Evolutionary conservation across 169 alveolate genomes (phyloP).

Genomic region (Besnoitia besnoiti): DNA sequence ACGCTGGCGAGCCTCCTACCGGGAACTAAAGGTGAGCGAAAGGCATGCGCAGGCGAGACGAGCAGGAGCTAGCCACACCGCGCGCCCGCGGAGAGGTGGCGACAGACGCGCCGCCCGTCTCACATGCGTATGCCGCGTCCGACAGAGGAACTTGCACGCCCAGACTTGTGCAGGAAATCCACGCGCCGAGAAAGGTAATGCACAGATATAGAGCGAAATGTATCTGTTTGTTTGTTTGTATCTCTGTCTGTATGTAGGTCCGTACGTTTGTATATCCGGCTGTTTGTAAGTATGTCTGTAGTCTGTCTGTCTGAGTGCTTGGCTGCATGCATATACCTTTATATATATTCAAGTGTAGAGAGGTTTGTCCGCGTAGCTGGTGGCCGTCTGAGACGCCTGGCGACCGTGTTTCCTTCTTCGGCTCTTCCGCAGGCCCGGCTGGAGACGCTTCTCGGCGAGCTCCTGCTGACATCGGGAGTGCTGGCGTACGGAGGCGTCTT

Average conservation of each 20-base stretch:
- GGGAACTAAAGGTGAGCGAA: constrained; percentile 80
- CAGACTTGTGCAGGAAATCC: too few species aligned
- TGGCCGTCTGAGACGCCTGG: not conserved
- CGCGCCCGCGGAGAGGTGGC: too few species aligned
- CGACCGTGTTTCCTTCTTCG: not conserved
- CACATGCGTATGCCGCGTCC: too few species aligned
- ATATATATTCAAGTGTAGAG: not conserved
- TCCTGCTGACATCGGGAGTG: constrained; percentile 83
- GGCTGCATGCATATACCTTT: too few species aligned
- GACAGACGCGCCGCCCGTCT: too few species aligned
- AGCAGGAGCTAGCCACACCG: too few species aligned
- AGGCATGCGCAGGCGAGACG: not conserved
- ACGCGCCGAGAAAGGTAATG: too few species aligned
- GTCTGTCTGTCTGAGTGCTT: too few species aligned
- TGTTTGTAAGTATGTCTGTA: too few species aligned
- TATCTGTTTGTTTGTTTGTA: not conserved
- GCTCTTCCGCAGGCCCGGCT: constrained; percentile 54
- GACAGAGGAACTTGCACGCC: too few species aligned
- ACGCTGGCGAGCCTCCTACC: constrained; percentile 94
- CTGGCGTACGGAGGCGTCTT: constrained; percentile 91
- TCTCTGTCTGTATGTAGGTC: too few species aligned
- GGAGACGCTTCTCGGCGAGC: constrained; percentile 93
- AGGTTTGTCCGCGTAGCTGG: not conserved
- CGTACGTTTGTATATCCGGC: too few species aligned
- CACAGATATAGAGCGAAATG: not conserved